Conservation (phyloP, 106 monocot species). For the Dendrobium catenatum region DNA sequence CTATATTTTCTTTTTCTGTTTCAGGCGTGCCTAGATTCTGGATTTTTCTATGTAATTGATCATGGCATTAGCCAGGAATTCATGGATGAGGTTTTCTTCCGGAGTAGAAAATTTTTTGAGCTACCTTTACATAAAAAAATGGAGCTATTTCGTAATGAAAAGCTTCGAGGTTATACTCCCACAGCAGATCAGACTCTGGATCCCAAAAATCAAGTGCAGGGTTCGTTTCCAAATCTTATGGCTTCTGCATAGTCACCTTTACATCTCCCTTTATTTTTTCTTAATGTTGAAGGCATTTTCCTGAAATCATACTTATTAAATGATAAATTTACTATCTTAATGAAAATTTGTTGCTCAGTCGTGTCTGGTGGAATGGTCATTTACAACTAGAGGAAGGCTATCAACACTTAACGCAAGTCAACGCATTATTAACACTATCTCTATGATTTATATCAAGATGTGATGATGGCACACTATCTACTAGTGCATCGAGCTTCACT, state of each 20-base stretch:
- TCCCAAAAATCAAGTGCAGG: constrained; percentile 70
- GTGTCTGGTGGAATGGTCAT: too few species aligned
- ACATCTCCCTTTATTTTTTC: background rate
- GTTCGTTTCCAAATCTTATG: constrained; percentile 22
- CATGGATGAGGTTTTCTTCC: constrained; percentile 64
- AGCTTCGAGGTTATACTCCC: constrained; percentile 85
- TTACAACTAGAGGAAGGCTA: too few species aligned
- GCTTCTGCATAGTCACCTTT: too few species aligned
- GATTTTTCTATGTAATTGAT: constrained; percentile 33
- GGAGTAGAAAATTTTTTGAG: constrained; percentile 66
- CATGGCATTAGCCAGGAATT: constrained; percentile 61
- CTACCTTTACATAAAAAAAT: constrained; percentile 56
- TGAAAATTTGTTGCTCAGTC: too few species aligned
- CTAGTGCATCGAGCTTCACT: too few species aligned
- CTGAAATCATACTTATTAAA: background rate
- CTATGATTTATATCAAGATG: too few species aligned
- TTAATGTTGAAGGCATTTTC: background rate
- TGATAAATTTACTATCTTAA: too few species aligned
- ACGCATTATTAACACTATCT: too few species aligned
- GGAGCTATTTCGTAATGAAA: constrained; percentile 72
- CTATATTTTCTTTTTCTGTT: background rate
- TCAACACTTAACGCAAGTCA: too few species aligned
- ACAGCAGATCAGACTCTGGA: constrained; percentile 66
- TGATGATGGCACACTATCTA: too few species aligned
- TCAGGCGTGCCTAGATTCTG: constrained; percentile 75